A percentile compares a stretch with the other conserved stretches of the same genome.
Evolutionary conservation across 2,329 filamentous ascomycete genomes (phyloP).

Genomic region (Fusarium mangiferae): DNA sequence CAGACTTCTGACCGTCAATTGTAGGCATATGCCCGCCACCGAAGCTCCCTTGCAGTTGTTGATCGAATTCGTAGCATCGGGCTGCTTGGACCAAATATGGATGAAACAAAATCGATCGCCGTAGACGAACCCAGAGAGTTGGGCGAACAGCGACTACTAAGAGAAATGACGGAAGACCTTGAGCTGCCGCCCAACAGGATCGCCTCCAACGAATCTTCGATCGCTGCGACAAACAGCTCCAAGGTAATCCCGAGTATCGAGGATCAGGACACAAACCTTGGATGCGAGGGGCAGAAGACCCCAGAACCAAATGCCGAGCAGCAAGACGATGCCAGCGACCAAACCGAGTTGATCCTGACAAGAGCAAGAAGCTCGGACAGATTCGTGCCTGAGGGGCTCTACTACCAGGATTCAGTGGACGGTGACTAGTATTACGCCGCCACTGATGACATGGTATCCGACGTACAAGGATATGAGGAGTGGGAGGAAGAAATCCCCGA

Average conservation of each 20-base stretch:
- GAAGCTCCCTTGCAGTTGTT: background rate
- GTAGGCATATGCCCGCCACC: constrained; percentile 1
- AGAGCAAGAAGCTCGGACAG: background rate
- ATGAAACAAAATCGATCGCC: background rate
- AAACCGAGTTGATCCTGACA: background rate
- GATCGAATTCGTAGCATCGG: background rate
- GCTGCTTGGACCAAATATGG: background rate
- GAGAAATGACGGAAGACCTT: constrained; percentile 3
- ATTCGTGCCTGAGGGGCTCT: background rate
- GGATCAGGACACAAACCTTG: background rate
- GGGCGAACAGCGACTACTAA: background rate
- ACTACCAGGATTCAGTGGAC: background rate
- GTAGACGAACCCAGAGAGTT: background rate
- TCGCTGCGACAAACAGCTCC: background rate
- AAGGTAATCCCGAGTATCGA: background rate
- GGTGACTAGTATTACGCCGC: background rate
- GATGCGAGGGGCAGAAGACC: background rate
- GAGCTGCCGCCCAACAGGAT: background rate
- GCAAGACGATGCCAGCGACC: background rate
- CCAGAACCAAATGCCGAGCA: background rate
- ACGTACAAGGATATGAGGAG: background rate
- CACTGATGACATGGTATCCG: background rate
- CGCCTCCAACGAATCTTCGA: background rate
- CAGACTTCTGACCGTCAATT: background rate
- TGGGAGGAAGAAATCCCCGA: background rate